A percentile compares a stretch with the other conserved stretches of the same genome.
Evolutionary conservation across 495 filamentous ascomycete species (phyloP).

Genomic region (Xylaria nigripes): DNA sequence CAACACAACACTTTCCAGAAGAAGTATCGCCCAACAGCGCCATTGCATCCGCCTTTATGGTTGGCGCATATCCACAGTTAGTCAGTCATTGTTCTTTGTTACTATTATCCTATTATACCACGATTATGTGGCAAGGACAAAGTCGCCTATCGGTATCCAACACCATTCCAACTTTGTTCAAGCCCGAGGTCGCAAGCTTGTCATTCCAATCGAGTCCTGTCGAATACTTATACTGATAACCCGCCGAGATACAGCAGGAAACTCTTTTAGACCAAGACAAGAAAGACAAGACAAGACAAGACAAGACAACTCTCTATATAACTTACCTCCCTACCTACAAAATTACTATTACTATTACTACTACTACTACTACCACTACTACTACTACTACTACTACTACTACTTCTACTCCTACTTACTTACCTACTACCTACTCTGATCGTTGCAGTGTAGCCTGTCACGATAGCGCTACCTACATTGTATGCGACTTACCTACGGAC

Average conservation of each 20-base stretch:
- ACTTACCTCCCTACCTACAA: neutral
- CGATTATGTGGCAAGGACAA: neutral
- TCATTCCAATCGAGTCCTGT: neutral
- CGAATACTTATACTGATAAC: neutral
- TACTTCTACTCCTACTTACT: too few species aligned
- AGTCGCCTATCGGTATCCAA: neutral
- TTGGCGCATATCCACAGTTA: neutral
- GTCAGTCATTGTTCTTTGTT: neutral
- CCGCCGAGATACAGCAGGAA: neutral
- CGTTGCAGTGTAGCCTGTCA: neutral
- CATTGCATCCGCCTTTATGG: neutral
- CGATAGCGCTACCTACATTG: neutral
- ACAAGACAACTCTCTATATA: neutral
- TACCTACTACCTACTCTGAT: too few species aligned
- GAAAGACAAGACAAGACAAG: conserved; percentile 1
- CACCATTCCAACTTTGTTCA: neutral
- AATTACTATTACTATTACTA: too few species aligned
- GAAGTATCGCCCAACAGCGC: neutral
- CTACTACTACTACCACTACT: too few species aligned
- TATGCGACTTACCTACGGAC: neutral
- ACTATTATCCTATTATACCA: neutral
- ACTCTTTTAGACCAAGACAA: too few species aligned
- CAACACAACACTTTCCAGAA: conserved; percentile 1
- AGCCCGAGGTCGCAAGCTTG: conserved; percentile 1
- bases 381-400: too few species aligned